phyloP scores from a whole-genome alignment of 2,329 filamentous ascomycete species.

The Pseudogymnoascus sp. region DNA sequence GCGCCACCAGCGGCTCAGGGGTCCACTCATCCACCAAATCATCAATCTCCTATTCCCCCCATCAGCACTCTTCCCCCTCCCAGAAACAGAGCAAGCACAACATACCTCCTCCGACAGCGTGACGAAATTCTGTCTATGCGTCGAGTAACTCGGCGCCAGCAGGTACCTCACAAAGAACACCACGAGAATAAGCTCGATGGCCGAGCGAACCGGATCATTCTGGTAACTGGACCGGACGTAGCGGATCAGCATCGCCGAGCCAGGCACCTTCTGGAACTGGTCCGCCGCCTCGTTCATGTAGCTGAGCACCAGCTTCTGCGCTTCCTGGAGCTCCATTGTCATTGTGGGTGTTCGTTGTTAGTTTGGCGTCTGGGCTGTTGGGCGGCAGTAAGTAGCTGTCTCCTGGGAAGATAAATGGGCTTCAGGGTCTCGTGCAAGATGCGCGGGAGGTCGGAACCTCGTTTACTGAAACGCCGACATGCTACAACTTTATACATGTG shows the following conservation, averaged over 20 bases:
- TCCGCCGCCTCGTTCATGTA: conserved; percentile 49
- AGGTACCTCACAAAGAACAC: conserved; percentile 94
- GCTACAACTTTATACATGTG: not conserved
- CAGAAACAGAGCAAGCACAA: not conserved
- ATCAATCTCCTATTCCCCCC: conserved; percentile 69
- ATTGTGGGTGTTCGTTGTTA: not conserved
- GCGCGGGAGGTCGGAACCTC: conserved; percentile 4
- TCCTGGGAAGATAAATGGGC: not conserved
- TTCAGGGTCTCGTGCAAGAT: not conserved
- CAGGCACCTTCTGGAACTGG: conserved; percentile 83
- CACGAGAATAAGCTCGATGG: conserved; percentile 87
- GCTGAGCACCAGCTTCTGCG: conserved; percentile 48
- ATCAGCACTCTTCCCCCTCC: not conserved
- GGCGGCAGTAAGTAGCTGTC: not conserved
- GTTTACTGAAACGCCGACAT: conserved; percentile 4
- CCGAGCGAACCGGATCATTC: conserved; percentile 88
- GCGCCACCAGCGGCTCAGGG: conserved; percentile 80
- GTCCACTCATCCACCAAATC: conserved; percentile 95
- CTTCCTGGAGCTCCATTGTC: conserved; percentile 58
- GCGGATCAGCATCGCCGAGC: conserved; percentile 86
- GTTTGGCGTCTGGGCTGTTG: conserved; percentile 16
- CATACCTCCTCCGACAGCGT: conserved; percentile 73
- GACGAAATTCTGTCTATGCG: conserved; percentile 82
- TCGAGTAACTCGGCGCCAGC: conserved; percentile 85
- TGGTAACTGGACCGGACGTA: conserved; percentile 98